Base-by-base conservation (phyloP, 2,329 filamentous ascomycete genomes). In the Lachnellula cervina region DNA sequence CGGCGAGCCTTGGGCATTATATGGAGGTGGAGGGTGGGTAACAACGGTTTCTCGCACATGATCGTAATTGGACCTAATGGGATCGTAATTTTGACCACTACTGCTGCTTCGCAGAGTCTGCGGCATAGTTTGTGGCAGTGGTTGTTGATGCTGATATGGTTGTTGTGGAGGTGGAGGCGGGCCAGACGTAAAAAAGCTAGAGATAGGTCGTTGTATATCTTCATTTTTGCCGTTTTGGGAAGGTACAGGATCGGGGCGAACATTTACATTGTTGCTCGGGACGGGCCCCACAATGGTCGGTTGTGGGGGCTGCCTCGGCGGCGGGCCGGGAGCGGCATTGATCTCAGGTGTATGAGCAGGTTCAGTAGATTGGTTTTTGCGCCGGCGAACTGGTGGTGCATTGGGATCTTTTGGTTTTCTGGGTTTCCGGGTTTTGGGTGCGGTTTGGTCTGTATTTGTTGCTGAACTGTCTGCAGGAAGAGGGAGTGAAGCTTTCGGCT, bases 11-110 rank as follows among this genome's bases (percentile, higher is more conserved):
- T 75, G 73, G n/a, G 77, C 70, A 25, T 73, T 74, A 59, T 69
- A 44, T 5, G 16, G 42, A 13, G 42, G 42, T 77, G 61, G 75
- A 76, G 57, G 67, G 64, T 59, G 71, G 62, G 51, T 73, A 66
- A 64, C 70, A 65, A 86, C 82, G 2, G 82, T 88, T 66, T 82
- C 83, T 43, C 82, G 76, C 49, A 85, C 77, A 1, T 82, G 82
- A 62, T 86, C 83, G 62, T 84, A 86, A 61, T 80, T 84, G n/a
- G 87, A 81, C 47, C 92, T 83, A 61, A 96, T 91, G 0, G 92
- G 92, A 70, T 97, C 92, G 73, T 94, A 97, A 66, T 88, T 90
- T 67, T 90, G 89, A 44, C 90, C 87, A 66, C 88, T 88, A 14
- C 86, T 85, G 49, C 87, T 77, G 58, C 59, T 71, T 60, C 74